A percentile compares a stretch with the other conserved stretches of the same genome.
Conservation (phyloP, 164 flowering plant species). For the Vitis amurensis region DNA sequence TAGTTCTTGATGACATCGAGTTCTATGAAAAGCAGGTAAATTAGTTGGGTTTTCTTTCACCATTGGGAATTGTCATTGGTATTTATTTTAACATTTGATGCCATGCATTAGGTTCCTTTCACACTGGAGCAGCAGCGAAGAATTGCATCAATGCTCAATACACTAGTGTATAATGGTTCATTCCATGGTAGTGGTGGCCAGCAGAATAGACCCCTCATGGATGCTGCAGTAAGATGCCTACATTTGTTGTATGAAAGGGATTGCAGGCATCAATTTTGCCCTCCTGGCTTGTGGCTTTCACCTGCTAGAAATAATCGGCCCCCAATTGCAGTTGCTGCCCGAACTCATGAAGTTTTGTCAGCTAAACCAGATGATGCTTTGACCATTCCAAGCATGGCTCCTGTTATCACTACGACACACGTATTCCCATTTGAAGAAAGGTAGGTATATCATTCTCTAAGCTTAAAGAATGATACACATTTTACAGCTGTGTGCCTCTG, state of each 20-base stretch:
- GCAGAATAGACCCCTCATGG: conserved; percentile 64
- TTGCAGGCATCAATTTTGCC: conserved; percentile 90
- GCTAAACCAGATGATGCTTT: conserved; percentile 47
- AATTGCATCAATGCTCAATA: conserved; percentile 80
- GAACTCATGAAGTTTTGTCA: conserved; percentile 74
- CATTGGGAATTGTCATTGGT: neutral
- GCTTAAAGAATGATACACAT: neutral
- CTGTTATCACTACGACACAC: conserved; percentile 75
- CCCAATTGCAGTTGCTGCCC: conserved; percentile 86
- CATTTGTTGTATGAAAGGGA: conserved; percentile 96
- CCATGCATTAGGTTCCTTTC: conserved; percentile 72
- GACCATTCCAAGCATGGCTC: conserved; percentile 41
- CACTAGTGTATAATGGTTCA: conserved; percentile 83
- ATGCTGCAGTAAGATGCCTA: conserved; percentile 80
- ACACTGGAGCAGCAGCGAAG: conserved; percentile 77
- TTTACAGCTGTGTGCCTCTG: neutral
- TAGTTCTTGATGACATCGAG: conserved; percentile 94
- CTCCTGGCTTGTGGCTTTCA: conserved; percentile 82
- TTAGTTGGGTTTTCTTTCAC: neutral
- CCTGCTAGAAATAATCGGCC: conserved; percentile 78
- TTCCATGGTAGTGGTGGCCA: conserved; percentile 39
- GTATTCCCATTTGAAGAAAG: conserved; percentile 97
- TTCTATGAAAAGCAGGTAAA: conserved; percentile 96
- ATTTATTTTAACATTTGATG: conserved; percentile 15
- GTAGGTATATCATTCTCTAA: conserved; percentile 28